Base-by-base conservation (phyloP, 495 filamentous ascomycete genomes). In the Coniosporium apollinis region DNA sequence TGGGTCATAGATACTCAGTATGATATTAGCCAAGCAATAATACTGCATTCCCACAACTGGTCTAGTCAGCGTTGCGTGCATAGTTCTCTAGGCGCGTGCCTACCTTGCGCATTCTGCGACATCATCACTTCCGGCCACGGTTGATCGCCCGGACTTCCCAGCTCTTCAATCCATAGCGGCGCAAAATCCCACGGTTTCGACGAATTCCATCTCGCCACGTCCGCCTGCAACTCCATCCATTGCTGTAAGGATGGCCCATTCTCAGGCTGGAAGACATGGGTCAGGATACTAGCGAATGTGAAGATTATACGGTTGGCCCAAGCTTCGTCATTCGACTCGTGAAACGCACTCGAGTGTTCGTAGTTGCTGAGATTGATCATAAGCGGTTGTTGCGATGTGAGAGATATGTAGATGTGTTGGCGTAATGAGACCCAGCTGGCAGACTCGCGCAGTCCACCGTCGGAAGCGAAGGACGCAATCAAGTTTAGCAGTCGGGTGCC, bases 281-380 rank as follows among this genome's bases (percentile, higher is more conserved):
- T 17, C 3, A 46, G 20, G 4, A 46, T 14, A 6, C n/a, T 33
- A 4, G 43, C 43, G 28, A 46, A 46, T n/a, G 29, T 33, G 26
- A 46, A 38, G 17, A 46, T 38, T 16, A 35, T 38, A 3, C 43
- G 33, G 19, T 46, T 46, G 3, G 43, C 20, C 33, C 35, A 46
- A 11, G 34, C 7, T 26, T 42, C 38, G 19, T 33, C 35, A 22
- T 42, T 31, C n/a, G 16, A 33, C 24, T 42, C 39, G 15, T 33
- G 17, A 22, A 42, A 36, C 2, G 29, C 30, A 16, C 30, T 32
- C 10, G 38, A 37, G 15, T 37, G 33, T 2, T 28, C 26, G 24
- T 46, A 46, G 15, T 46, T 30, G 6, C 42, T 33, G 2, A 42
- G 30, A 14, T 18, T 29, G 14, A 46, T 40, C 15, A 30, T 21